Percentiles rank a stretch among this genome's conserved stretches.
Conservation (phyloP, 495 filamentous ascomycete species). For the Letharia columbiana region DNA sequence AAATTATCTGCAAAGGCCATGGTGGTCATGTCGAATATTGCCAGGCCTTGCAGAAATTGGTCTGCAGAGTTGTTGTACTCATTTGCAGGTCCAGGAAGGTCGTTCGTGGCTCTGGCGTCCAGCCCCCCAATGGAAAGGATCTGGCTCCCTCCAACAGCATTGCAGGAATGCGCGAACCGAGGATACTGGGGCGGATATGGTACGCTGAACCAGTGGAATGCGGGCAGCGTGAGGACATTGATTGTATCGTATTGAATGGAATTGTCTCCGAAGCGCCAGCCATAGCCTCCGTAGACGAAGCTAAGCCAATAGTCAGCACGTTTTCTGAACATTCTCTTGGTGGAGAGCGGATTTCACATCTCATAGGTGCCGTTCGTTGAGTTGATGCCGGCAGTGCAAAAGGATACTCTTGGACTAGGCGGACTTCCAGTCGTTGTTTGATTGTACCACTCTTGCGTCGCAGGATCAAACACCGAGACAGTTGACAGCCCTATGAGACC, state of each 20-base stretch:
- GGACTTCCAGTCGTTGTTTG: slow-evolving; percentile 20
- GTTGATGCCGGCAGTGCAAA: slow-evolving; percentile 16
- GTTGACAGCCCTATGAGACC: neutral
- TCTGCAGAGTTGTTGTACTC: slow-evolving; percentile 12
- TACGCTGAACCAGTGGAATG: slow-evolving; percentile 36
- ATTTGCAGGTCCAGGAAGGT: neutral
- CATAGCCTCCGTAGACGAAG: slow-evolving; percentile 15
- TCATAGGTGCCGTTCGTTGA: slow-evolving; percentile 18
- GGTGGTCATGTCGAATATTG: slow-evolving; percentile 22
- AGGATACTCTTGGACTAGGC: slow-evolving; percentile 1
- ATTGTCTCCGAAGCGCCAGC: neutral
- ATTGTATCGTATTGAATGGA: slow-evolving; percentile 14
- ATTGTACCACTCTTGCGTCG: slow-evolving; percentile 16
- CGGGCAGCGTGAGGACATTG: slow-evolving; percentile 36
- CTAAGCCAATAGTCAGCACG: slow-evolving; percentile 1
- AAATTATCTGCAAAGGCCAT: slow-evolving; percentile 19
- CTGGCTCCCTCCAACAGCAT: slow-evolving; percentile 17
- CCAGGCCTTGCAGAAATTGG: slow-evolving; percentile 17
- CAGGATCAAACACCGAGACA: slow-evolving; percentile 16
- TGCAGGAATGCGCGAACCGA: slow-evolving; percentile 12
- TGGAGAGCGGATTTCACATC: slow-evolving; percentile 6
- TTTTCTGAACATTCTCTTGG: neutral
- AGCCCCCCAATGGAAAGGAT: slow-evolving; percentile 19
- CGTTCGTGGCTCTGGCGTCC: slow-evolving; percentile 1
- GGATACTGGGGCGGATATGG: slow-evolving; percentile 17